A percentile compares a stretch with the other conserved stretches of the same genome.
Evolutionary conservation across 106 monocot species (phyloP).

Genomic region (Posidonia australis): DNA sequence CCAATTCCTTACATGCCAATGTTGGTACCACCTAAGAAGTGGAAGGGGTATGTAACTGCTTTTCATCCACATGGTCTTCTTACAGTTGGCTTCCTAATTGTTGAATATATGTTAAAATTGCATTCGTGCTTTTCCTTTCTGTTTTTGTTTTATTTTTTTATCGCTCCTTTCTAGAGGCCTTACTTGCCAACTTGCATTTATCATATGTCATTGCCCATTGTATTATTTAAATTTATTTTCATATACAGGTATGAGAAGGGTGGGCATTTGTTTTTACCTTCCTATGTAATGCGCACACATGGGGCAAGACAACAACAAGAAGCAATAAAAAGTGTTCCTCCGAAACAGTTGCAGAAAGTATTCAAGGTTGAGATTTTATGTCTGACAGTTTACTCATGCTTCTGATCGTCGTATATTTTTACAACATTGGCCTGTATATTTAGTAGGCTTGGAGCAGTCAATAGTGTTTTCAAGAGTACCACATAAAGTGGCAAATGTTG

Average conservation of each 20-base stretch:
- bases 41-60: conserved; percentile 61
- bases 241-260: conserved; percentile 62
- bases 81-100: too few species aligned
- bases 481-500: too few species aligned
- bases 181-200: neutral
- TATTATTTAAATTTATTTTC: conserved; percentile 11
- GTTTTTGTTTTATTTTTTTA: neutral
- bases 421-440: neutral
- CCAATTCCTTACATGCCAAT: conserved; percentile 89
- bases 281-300: conserved; percentile 89
- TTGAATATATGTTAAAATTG: too few species aligned
- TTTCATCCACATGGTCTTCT: neutral
- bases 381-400: neutral
- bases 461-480: too few species aligned
- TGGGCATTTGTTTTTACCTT: conserved; percentile 71
- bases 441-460: too few species aligned
- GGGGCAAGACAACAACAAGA: conserved; percentile 73
- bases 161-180: too few species aligned
- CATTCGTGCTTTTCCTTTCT: neutral
- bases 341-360: conserved; percentile 66
- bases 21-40: conserved; percentile 70
- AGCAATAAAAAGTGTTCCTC: conserved; percentile 51
- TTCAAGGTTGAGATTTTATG: conserved; percentile 41
- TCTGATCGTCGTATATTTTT: neutral
- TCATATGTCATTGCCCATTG: neutral